phyloP scores from a whole-genome alignment of 257 asterid genomes.

The Cruciata laevipes region DNA sequence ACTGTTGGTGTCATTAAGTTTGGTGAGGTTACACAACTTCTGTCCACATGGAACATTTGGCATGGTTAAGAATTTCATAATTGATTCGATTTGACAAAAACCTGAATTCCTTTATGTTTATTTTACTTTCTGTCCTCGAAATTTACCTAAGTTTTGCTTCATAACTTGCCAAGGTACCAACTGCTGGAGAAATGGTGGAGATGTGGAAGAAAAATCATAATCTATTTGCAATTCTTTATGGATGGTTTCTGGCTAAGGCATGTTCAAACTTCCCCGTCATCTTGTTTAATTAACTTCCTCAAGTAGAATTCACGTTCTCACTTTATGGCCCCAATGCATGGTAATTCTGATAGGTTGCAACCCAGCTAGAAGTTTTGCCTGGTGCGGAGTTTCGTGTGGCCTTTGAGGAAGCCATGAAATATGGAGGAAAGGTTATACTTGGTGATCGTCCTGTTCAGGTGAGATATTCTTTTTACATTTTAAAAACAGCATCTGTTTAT shows the following conservation, averaged over 20 bases:
- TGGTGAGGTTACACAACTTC: not conserved
- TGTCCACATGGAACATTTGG: no score
- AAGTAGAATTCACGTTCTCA: not conserved
- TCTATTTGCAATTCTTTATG: conserved; percentile 71
- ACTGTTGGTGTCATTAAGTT: not conserved
- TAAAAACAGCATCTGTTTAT: not conserved
- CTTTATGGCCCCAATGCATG: conserved; percentile 11
- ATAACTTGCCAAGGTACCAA: conserved; percentile 60
- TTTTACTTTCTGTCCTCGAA: conserved; percentile 1
- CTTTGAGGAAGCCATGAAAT: conserved; percentile 87
- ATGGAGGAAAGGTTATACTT: conserved; percentile 86
- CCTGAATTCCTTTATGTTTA: not conserved
- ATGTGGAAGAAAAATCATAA: conserved; percentile 90
- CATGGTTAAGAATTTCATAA: not conserved
- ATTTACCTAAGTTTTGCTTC: not conserved
- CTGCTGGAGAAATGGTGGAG: conserved; percentile 67
- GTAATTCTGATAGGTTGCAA: conserved; percentile 56
- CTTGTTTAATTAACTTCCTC: not conserved
- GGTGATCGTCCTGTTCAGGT: conserved; percentile 92
- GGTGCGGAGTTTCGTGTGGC: conserved; percentile 98
- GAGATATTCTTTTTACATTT: conserved; percentile 20
- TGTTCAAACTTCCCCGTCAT: conserved; percentile 15
- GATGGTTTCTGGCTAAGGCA: conserved; percentile 97
- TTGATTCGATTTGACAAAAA: not conserved
- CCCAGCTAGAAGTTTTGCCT: conserved; percentile 79